Conservation (phyloP, 371 early-diverging fungal genomes). For the Actinomortierella ambigua region DNA sequence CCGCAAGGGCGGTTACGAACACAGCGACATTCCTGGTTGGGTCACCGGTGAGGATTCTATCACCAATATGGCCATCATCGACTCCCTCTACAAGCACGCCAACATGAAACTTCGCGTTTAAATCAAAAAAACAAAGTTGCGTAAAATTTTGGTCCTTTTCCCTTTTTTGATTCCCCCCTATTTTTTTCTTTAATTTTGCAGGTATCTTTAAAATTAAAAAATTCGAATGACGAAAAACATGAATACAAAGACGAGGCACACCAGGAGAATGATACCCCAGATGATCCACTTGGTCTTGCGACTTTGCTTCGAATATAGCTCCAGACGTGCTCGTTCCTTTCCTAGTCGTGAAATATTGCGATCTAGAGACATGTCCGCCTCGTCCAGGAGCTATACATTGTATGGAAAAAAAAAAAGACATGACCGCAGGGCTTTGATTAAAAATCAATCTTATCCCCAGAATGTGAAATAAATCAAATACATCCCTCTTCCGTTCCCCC, state of each 20-base stretch:
- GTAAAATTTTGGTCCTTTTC: no score
- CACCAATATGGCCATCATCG: conserved; percentile 47
- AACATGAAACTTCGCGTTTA: conserved; percentile 32
- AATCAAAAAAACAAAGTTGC: no score
- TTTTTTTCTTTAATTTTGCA: no score
- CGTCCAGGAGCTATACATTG: conserved; percentile 37
- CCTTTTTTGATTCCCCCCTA: no score
- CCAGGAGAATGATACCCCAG: conserved; percentile 46
- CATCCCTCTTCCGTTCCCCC: neutral
- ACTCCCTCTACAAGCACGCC: conserved; percentile 37
- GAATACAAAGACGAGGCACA: conserved; percentile 43
- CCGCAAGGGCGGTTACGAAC: conserved; percentile 16
- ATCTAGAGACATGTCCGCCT: conserved; percentile 42
- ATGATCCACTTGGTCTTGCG: conserved; percentile 51
- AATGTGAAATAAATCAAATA: neutral
- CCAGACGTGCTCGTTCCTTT: conserved; percentile 41
- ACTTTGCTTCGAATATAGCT: conserved; percentile 43
- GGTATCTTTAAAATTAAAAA: no score
- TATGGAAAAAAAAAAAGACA: conserved; percentile 1
- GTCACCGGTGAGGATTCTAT: conserved; percentile 43
- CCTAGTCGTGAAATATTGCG: conserved; percentile 46
- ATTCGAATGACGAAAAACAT: conserved; percentile 50
- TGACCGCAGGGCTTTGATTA: neutral
- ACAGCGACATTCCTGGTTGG: conserved; percentile 30
- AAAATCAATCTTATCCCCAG: neutral